A percentile compares a stretch with the other conserved stretches of the same genome.
These are phyloP conservation scores for Mycena floridula DNA, from an alignment of 768 basidiomycete species.

Conservation along the genomic window DNA sequence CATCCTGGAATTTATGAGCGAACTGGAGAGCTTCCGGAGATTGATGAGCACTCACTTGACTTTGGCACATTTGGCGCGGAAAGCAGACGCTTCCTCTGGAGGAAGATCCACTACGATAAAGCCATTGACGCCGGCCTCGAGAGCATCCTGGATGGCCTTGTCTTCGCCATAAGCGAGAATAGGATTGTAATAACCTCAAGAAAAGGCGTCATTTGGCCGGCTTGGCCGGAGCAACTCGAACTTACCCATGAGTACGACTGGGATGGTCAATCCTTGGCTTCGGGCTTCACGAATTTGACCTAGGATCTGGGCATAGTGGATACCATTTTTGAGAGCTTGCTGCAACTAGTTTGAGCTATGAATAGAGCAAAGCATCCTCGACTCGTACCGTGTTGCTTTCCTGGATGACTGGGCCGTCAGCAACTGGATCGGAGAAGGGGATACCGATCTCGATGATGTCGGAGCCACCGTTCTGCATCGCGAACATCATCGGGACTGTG, in stretches of 20 bases:
- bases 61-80: conserved; percentile 81
- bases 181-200: conserved; percentile 93
- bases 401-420: conserved; percentile 93
- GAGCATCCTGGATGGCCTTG: conserved; percentile 85
- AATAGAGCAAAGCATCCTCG: neutral
- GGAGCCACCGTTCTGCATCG: conserved; percentile 89
- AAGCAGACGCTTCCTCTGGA: conserved; percentile 90
- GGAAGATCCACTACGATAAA: conserved; percentile 98
- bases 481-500: conserved; percentile 83
- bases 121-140: conserved; percentile 89
- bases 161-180: conserved; percentile 94
- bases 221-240: neutral
- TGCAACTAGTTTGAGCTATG: conserved; percentile 21
- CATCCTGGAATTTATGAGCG: conserved; percentile 42
- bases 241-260: conserved; percentile 92
- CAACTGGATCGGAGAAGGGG: conserved; percentile 95
- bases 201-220: conserved; percentile 5
- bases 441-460: conserved; percentile 95
- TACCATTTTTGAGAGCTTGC: conserved; percentile 79
- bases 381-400: conserved; percentile 83
- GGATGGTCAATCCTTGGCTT: conserved; percentile 72
- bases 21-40: neutral
- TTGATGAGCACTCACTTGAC: conserved; percentile 52
- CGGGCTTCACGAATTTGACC: conserved; percentile 74
- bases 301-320: conserved; percentile 74